Base-by-base conservation (phyloP, 768 basidiomycete genomes). In the Suillus plorans region DNA sequence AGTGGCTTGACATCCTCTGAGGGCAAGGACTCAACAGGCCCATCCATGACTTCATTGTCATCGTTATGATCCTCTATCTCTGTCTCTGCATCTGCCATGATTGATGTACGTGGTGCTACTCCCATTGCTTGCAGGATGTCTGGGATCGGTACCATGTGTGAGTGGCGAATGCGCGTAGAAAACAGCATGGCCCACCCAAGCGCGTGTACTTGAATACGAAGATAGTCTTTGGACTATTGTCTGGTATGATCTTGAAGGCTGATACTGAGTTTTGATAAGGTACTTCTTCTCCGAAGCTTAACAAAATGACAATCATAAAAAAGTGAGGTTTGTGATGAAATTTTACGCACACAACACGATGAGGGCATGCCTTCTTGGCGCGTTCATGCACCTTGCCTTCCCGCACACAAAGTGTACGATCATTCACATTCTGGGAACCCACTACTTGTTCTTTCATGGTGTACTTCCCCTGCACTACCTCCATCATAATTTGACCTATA, bases 161-260 rank as follows among this genome's bases (percentile, higher is more conserved):
- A 31, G 28, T 34, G 44, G 25, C 4, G 10, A 12, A 18, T 39
- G 6, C 28, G 7, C 39, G n/a, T n/a, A 25, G 16, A 49, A 58
- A 53, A 64, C 47, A 13, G 4, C 57, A 47, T 31, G 28, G 12
- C 65, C 16, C 61, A 66, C 71, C 37, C 0, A 72, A 63, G 5
- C 68, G 66, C 25, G 39, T 59, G 49, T 69, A 69, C 42, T 69
- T 68, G 62, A 74, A 74, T 41, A 68, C 60, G 22, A 72, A 72
- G 14, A 52, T n/a, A 13, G 68, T 14, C 16, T 0, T 0, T 4
- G 64, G 73, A 31, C 63, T 52, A 25, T 39, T 13, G 18, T 67
- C 59, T 50, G 0, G 28, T 31, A 6, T 2, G 25, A 52, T 0
- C 2, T 0, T 28, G 9, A 31, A 1, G 36, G 25, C 4, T 18